Conservation (phyloP, 2,329 filamentous ascomycete genomes). For the Fusarium fujikuroi region DNA sequence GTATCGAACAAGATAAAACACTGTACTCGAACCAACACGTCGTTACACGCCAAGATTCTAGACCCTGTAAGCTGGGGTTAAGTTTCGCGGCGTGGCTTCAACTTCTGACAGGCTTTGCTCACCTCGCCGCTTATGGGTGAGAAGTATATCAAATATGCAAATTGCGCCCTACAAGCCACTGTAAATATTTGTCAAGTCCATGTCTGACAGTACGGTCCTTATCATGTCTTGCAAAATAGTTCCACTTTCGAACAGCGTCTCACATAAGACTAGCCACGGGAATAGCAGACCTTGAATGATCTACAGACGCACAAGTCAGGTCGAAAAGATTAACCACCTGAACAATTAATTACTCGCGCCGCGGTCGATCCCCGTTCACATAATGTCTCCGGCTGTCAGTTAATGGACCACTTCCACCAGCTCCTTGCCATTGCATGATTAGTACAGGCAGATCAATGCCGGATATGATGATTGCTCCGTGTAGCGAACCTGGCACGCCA, state of each 20-base stretch:
- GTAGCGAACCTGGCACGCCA: not conserved
- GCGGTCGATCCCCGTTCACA: not conserved
- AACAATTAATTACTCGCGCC: not conserved
- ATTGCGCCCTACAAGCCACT: not conserved
- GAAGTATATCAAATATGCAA: not conserved
- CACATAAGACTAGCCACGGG: not conserved
- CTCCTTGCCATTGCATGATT: not conserved
- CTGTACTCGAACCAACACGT: slow-evolving; percentile 1
- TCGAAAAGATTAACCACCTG: not conserved
- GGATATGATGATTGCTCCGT: not conserved
- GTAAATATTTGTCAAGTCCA: not conserved
- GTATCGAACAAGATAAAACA: not conserved
- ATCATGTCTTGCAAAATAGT: not conserved
- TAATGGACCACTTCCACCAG: not conserved
- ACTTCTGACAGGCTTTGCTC: not conserved
- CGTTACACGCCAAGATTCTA: not conserved
- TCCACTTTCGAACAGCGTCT: not conserved
- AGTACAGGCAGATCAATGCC: not conserved
- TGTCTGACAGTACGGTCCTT: not conserved
- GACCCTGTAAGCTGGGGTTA: not conserved
- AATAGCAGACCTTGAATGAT: not conserved
- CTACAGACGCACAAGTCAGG: not conserved
- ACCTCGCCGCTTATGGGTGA: not conserved
- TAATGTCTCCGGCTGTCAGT: not conserved
- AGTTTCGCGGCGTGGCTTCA: not conserved